A percentile compares a stretch with the other conserved stretches of the same genome.
Evolutionary conservation across 768 basidiomycete genomes (phyloP).

Genomic region (Suillus occidentalis): DNA sequence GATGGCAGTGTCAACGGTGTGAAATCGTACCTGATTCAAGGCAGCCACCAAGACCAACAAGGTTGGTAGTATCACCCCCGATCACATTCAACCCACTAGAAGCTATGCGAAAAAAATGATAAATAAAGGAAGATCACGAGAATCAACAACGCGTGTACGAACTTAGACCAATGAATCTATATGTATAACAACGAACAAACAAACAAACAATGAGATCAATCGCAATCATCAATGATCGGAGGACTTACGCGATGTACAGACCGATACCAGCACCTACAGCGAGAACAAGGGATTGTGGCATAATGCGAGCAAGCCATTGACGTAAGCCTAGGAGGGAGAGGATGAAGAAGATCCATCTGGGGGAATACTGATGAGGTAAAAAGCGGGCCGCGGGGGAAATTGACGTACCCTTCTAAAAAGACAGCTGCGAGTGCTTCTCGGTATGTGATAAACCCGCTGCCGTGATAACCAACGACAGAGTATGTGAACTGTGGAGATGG

Average conservation of each 20-base stretch:
- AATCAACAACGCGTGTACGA: constrained; percentile 17
- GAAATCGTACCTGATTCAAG: constrained; percentile 41
- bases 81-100: constrained; percentile 70
- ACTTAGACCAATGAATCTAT: constrained; percentile 76
- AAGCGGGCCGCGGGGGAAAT: constrained; percentile 2
- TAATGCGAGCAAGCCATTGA: constrained; percentile 86
- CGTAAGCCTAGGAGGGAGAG: constrained; percentile 81
- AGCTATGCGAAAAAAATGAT: constrained; percentile 37
- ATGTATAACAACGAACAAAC: constrained; percentile 23
- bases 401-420: constrained; percentile 78
- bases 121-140: background rate
- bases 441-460: constrained; percentile 67
- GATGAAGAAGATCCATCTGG: constrained; percentile 78
- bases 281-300: constrained; percentile 84
- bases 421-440: constrained; percentile 81
- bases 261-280: constrained; percentile 88
- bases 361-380: background rate
- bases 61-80: constrained; percentile 67
- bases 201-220: constrained; percentile 11
- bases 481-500: constrained; percentile 67
- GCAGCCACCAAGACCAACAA: constrained; percentile 80
- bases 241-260: constrained; percentile 76
- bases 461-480: constrained; percentile 85
- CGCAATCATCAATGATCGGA: background rate
- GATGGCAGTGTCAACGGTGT: background rate